phyloP scores from a whole-genome alignment of 1,284 basidiomycete genomes.

The Ceratobasidium papillatum region DNA sequence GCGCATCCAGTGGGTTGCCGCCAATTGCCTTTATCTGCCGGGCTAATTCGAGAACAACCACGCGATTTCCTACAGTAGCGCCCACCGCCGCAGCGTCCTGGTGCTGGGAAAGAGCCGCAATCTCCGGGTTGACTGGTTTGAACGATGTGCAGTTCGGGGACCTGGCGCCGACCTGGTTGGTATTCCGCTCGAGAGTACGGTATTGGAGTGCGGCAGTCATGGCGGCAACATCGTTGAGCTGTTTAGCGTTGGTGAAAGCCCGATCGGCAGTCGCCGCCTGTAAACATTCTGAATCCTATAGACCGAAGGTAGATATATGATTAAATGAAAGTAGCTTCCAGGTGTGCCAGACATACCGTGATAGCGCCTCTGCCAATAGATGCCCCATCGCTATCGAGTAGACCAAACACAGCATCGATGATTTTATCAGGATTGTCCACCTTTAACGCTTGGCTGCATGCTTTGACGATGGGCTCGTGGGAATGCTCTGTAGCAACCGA shows the following conservation, averaged over 20 bases:
- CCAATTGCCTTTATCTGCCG: conserved; percentile 70
- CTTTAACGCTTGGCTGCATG: conserved; percentile 59
- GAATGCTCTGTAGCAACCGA: conserved; percentile 62
- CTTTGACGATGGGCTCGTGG: conserved; percentile 64
- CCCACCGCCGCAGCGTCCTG: conserved; percentile 69
- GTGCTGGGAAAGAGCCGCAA: conserved; percentile 72
- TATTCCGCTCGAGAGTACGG: conserved; percentile 74
- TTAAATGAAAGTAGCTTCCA: neutral
- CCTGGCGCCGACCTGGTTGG: conserved; percentile 62
- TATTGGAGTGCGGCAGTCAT: conserved; percentile 69
- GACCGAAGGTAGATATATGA: neutral
- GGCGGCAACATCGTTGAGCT: conserved; percentile 63
- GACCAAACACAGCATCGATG: conserved; percentile 67
- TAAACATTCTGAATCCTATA: conserved; percentile 67
- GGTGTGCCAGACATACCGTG: conserved; percentile 52
- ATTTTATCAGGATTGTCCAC: conserved; percentile 70
- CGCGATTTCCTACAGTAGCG: conserved; percentile 69
- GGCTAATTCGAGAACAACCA: conserved; percentile 65
- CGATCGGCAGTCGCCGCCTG: conserved; percentile 57
- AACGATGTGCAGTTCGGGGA: conserved; percentile 63
- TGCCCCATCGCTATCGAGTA: conserved; percentile 71
- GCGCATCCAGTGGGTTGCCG: conserved; percentile 67
- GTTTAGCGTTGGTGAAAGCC: conserved; percentile 76
- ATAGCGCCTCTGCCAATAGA: conserved; percentile 62
- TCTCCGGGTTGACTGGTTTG: conserved; percentile 69